Conservation (phyloP, 495 filamentous ascomycete genomes). For the Podospora pseudopauciseta region DNA sequence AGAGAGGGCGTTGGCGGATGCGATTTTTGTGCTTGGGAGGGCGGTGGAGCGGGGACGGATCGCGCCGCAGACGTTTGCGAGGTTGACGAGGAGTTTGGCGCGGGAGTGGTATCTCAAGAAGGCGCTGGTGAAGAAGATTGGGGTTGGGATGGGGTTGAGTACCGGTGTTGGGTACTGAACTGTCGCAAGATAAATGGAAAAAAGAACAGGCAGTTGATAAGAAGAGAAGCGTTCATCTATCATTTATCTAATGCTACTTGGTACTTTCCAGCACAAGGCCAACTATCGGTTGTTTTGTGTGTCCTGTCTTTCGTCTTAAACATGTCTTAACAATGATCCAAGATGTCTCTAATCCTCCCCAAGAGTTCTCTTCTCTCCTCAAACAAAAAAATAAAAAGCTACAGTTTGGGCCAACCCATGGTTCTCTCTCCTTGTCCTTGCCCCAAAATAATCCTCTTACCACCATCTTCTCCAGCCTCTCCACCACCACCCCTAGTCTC, state of each 20-base stretch:
- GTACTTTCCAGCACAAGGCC: not conserved
- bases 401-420: not conserved
- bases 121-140: constrained; percentile 82
- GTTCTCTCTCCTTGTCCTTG: not conserved
- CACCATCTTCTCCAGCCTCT: not conserved
- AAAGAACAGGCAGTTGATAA: not conserved
- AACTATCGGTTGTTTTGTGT: not conserved
- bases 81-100: constrained; percentile 72
- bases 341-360: not conserved
- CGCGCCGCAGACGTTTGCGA: constrained; percentile 71
- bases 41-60: constrained; percentile 77
- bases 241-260: not conserved
- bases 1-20: constrained; percentile 73
- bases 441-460: not conserved
- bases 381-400: not conserved
- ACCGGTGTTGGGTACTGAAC: not conserved
- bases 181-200: not conserved
- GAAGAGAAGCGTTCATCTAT: not conserved
- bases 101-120: constrained; percentile 85
- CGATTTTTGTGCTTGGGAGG: constrained; percentile 73
- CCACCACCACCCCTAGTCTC: not conserved
- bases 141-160: constrained; percentile 65
- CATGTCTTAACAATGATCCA: not conserved
- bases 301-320: not conserved
- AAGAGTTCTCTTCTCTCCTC: no score